Evolutionary conservation across 2,329 filamentous ascomycete genomes (phyloP), one percentile per base, ranked within the genome.

Genomic region (Kalaharituber pfeilii): DNA sequence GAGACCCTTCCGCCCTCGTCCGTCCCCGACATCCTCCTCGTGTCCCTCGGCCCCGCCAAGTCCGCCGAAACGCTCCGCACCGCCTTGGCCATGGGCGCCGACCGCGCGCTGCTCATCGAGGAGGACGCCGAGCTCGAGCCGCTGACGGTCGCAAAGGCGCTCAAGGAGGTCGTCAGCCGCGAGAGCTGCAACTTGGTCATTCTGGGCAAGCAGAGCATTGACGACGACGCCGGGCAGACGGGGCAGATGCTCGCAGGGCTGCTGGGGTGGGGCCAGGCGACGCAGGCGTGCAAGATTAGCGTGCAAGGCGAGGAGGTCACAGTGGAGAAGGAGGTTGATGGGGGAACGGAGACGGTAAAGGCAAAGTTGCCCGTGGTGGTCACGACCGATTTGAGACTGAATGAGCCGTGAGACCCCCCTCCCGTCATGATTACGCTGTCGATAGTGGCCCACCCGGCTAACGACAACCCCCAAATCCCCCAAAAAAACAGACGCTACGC

Each of bases 11-110:
- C 79, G 18, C 76, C 80, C 18, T 74, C 77, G 60, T 81, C 82
- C 65, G 88, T 98, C 58, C 82, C 87, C 63, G 87, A 95, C 69
- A 96, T 98, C 66, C 81, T 91, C 67, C 84, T 86, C 64, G 80
- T 96, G 69, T 84, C 81, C 53, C 88, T 86, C 51, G 91, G 91
- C 4, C 88, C 89, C 1, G 67, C 87, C 56, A 98, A 96, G 74
- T 77, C 85, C 28, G 78, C 80, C 64, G 91, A 98, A 67, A 80
- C 88, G 15, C 78, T 98, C 53, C 86, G 91, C 56, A 98, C 89
- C 15, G 91, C 91, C 55, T 91, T 98, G 87, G 91, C 91, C 64
- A 95, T 98, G 87, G 91, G 91, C 61, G 91, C 89, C 15, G 91
- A 98, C 76, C 82, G 88, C 22, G 82, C 73, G 39, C 82, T 98